Base-by-base conservation (phyloP, 495 filamentous ascomycete species). In the Lepidopterella palustris region DNA sequence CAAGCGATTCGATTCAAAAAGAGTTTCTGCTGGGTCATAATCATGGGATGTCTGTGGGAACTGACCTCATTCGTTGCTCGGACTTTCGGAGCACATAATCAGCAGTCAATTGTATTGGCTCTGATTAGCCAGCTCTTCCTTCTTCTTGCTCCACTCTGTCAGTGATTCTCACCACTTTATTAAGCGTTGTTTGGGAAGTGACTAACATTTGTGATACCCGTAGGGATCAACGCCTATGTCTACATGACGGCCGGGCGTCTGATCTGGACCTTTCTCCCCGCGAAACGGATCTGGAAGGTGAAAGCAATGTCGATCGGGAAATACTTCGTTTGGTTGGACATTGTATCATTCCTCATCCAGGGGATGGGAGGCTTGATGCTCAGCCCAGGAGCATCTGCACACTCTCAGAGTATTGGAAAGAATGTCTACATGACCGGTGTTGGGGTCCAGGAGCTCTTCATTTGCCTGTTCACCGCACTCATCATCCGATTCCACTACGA, bases 181-280 rank as follows among this genome's bases (percentile, higher is more conserved):
- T 6, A 6, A 15, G 31, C 15, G 31, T 6, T 35, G 15, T 6
- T 35, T 6, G 6, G 6, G 31, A 35, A 15, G 31, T 15, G 6
- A 6, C 31, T 35, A 35, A 35, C 31, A 35, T 35, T 15, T 6
- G 6, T 15, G 6, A 35, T 26, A 52, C 54, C 53, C 9, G 52
- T 58, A 55, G 73, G 82, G 79, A 76, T 85, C 59, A 86, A 88
- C 35, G 84, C 84, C 2, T 87, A 81, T 63, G 73, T 78, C n/a
- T 89, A 87, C 74, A 86, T 87, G 84, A 78, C 81, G 15, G 69
- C 87, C 49, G 84, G 81, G 1, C 76, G 85, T 5, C 76, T 87
- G 74, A 78, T 87, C 15, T 75, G 76, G 64, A 81, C 55, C 5
- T 85, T 79, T 70, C 65, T 80, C n/a, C 74, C 78, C 0, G 67